Base-by-base conservation (phyloP, 2,329 filamentous ascomycete species). In the Aspergillus calidoustus region DNA sequence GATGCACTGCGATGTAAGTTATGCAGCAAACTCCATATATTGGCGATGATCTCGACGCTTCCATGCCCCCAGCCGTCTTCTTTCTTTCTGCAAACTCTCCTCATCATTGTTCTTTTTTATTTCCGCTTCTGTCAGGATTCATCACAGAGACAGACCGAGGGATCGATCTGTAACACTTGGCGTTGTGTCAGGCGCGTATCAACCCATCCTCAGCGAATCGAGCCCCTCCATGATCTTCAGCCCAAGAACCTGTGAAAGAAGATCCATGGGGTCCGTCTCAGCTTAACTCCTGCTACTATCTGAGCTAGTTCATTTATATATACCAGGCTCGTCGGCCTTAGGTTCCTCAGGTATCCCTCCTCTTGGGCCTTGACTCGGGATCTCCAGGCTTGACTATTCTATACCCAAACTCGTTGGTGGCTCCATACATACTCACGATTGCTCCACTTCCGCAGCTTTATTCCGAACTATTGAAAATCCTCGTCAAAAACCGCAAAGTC, bases 101-200 rank as follows among this genome's bases (percentile, higher is more conserved):
- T 47, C 22, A 19, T 47, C 44, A 19, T 47, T 47, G 44, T 47
- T 47, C 44, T 47, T 9, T 47, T 52, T 4, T 46, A 28, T 47
- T 23, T 34, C 38, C 34, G 34, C 34, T 15, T 41, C 34, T 11
- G 34, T 13, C 34, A 15, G 13, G 34, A 41, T 13, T 5, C 34
- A 41, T 41, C 34, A 3, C 34, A 41, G 34, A 41, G 34, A 13
- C 31, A 13, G 13, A 51, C 17, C 38, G 47, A 54, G 43, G 49
- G 48, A 53, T 55, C 58, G 68, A 72, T 71, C 72, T 63, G 65
- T 61, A 65, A 63, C 66, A 54, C 62, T 62, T 63, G 66, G 71
- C 70, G 72, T 66, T 68, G 69, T 47, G 41, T 54, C 57, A 47
- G 50, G 47, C 58, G 57, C 48, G 48, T 59, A 31, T 49, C 25